Evolutionary conservation across 106 monocot genomes (phyloP), one percentile per base, ranked within the genome.

Genomic region (Acorus calamus): DNA sequence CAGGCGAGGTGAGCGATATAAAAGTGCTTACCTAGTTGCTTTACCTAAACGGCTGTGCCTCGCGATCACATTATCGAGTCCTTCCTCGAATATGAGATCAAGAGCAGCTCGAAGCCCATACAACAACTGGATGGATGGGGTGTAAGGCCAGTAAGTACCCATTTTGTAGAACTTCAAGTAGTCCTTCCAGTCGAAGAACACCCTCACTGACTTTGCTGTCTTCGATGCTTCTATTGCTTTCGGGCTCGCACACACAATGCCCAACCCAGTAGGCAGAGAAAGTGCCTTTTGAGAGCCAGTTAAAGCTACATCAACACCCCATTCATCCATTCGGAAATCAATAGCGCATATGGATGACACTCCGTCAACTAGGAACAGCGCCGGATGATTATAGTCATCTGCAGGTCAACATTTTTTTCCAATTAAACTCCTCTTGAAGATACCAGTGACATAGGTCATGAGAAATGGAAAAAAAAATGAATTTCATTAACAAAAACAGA

Each of bases 281-380:
- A 88, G 83, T 57, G 93, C 93, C 65, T 93, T 93, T 66, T 88
- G 93, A 8, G 93, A 93, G 2, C 93, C 88, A 4, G 93, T 93
- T 7, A 93, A 65, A 51, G 93, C 85, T 8, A 93, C 93, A 64
- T 93, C 88, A 44, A 93, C 58, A 54, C 93, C 88, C 93, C 93
- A 93, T 72, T 93, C 93, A 54, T 93, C 93, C 93, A 93, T 93
- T 28, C 88, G 88, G 52, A 93, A 88, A 60, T 93, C 92, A 61
- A 93, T 64, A 3, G 88, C 92, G 47, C 88, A 88, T 13, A 88
- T 93, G 5, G 92, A 93, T 14, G 92, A 93, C 43, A 93, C 88
- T 49, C 92, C 92, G 44, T 93, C 92, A 4, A 93, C 92, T n/a
- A 88, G 76, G 4, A 93, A 1, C 42, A 93, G 51, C 2, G 92